phyloP scores from a whole-genome alignment of 1,284 basidiomycete species.

The Afroboletus lepidellus region DNA sequence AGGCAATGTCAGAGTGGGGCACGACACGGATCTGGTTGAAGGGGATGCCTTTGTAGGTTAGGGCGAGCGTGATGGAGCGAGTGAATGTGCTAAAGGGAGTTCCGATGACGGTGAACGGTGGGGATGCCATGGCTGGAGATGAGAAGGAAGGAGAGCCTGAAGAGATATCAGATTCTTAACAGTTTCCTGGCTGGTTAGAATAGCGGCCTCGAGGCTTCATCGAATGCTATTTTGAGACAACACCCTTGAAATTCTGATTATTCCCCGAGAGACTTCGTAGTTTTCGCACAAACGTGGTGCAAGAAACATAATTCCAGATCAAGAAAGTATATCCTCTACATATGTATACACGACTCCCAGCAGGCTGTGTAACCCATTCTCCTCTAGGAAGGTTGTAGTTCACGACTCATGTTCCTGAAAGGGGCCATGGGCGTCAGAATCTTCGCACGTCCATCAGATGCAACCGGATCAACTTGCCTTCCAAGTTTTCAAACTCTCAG shows the following conservation, averaged over 20 bases:
- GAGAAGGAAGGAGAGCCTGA: no score
- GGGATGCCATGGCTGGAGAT: constrained; percentile 16
- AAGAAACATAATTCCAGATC: background rate
- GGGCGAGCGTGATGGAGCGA: constrained; percentile 32
- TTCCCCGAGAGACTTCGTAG: background rate
- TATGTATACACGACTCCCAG: no score
- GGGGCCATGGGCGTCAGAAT: background rate
- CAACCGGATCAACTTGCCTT: background rate
- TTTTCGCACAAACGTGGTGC: background rate
- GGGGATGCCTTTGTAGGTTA: constrained; percentile 27
- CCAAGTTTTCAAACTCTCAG: background rate
- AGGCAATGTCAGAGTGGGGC: constrained; percentile 32
- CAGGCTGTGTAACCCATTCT: background rate
- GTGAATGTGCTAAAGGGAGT: constrained; percentile 37
- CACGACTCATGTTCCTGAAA: background rate
- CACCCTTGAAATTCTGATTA: background rate
- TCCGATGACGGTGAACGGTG: constrained; percentile 29
- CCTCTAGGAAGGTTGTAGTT: background rate
- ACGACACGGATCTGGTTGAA: constrained; percentile 27
- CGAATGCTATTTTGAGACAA: background rate
- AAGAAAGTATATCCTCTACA: no score
- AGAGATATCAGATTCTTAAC: background rate
- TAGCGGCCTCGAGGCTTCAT: background rate
- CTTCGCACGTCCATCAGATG: background rate
- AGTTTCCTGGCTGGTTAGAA: background rate